Evolutionary conservation across 345 rosid species (phyloP), one percentile per base, ranked within the genome.

Genomic region (Laguncularia racemosa): DNA sequence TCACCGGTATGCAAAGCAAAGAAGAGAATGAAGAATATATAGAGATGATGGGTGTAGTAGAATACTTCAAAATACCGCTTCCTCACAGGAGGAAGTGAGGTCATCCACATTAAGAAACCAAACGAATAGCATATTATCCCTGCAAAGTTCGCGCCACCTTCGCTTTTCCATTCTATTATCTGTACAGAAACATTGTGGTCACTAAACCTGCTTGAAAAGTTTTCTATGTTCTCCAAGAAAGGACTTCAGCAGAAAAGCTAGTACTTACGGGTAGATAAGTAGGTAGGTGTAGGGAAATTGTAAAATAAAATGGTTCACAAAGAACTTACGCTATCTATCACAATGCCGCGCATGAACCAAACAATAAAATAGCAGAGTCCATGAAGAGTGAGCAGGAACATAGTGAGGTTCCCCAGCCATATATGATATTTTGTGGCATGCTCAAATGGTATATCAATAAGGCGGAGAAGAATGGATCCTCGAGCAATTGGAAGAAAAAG

Each of bases 31-130:
- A 75, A 79, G n/a, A 76, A 18, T 44, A 76, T 67, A 59, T 79
- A 79, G 50, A 79, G 78, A 40, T 79, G 84, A 54, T 78, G 83
- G 56, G 78, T 78, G 77, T 75, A 78, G 63, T 66, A 72, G 69
- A 78, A 79, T 44, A 71, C 60, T 62, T 79, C 81, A 40, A 79
- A 79, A 60, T 68, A 64, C 62, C 71, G 60, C 56, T 53, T 73
- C 21, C 84, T 57, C 44, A 79, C 55, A n/a, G 61, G 70, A 40
- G 63, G 76, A 58, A 79, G 53, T 16, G 78, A 62, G 33, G 84
- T 73, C 23, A 73, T 63, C 84, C 81, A 79, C 66, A 79, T 79
- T 43, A 59, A 26, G 15, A 76, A 62, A 56, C 81, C 84, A 44
- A 74, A 67, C 20, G 54, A 13, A 28, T 73, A 76, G 59, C 68